Evolutionary conservation across 768 basidiomycete genomes (phyloP), one percentile per base, ranked within the genome.

Genomic region (Tulasnella sp.): DNA sequence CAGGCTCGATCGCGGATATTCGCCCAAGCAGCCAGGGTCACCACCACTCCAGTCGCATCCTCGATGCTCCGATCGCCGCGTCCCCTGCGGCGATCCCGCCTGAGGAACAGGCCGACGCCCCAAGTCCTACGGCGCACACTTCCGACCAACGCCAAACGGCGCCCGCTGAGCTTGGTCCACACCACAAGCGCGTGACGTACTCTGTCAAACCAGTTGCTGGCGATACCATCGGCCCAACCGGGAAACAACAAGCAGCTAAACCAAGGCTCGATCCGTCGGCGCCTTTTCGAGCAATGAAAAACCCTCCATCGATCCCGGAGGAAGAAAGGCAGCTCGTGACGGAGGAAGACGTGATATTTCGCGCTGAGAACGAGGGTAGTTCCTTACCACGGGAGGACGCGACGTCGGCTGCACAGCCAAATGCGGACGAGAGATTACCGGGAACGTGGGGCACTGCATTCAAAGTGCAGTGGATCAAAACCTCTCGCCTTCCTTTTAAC

Each of bases 391-490:
- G 27, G n/a, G 58, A 44, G 2, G 43, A 34, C 19, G 23, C 27
- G 23, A 9, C 43, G 9, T 5, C 7, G 15, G 34, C 38, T 43
- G 21, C 45, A 8, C 23, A 32, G 26, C 4, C 45, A 19, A 43
- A 15, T 21, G 19, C 59, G 19, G 34, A 26, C 19, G 50, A 51
- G 11, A 38, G 41, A 17, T 30, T 54, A 3, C 54, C 48, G 21
- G 58, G 43, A 23, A 45, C 43, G 29, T 88, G 88, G 89, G 89
- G 88, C 13, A 79, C 83, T 53, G 76, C 85, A 3, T 96, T 97
- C 77, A 77, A 77, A 61, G 73, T 96, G 24, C 78, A 92, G 65
- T 96, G 94, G 94, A 64, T 93, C 47, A 80, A 78, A 64, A 86
- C 82, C 0, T 73, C 79, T 11, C 76, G 78, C 2, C 69, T 97